Conservation (phyloP, 2,329 filamentous ascomycete genomes). For the Colletotrichum phormii region DNA sequence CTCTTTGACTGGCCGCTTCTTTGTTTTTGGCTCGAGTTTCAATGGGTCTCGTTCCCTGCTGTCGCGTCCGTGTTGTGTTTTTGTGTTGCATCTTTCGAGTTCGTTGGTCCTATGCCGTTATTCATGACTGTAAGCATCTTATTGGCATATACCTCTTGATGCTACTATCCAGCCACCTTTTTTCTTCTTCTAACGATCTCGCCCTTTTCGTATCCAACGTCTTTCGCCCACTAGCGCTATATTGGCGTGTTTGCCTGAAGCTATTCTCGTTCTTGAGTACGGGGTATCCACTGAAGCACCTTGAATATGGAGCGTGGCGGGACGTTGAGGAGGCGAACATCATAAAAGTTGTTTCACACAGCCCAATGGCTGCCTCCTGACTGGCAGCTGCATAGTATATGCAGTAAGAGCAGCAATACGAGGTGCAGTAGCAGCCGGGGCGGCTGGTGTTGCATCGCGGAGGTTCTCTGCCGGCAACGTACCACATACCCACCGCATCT, state of each 20-base stretch:
- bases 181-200: not conserved
- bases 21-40: not conserved
- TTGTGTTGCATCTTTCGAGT: not conserved
- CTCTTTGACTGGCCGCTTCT: slow-evolving; percentile 7
- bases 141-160: not conserved
- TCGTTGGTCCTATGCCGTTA: not conserved
- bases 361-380: slow-evolving; percentile 11
- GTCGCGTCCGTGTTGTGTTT: not conserved
- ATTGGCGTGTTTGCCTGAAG: not conserved
- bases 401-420: slow-evolving; percentile 23
- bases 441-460: slow-evolving; percentile 31
- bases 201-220: not conserved
- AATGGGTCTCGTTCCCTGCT: not conserved
- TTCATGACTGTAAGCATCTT: not conserved
- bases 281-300: slow-evolving; percentile 8
- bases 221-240: not conserved
- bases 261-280: slow-evolving; percentile 12
- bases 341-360: slow-evolving; percentile 12
- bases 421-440: slow-evolving; percentile 19
- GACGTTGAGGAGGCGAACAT: not conserved
- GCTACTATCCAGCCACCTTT: not conserved
- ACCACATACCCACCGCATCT: slow-evolving; percentile 2
- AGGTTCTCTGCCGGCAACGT: slow-evolving; percentile 10
- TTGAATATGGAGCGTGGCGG: not conserved
- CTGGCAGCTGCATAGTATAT: not conserved